Evolutionary conservation across 2,329 filamentous ascomycete species (phyloP), one percentile per base, ranked within the genome.

Genomic region (Hypoxylon sp.): DNA sequence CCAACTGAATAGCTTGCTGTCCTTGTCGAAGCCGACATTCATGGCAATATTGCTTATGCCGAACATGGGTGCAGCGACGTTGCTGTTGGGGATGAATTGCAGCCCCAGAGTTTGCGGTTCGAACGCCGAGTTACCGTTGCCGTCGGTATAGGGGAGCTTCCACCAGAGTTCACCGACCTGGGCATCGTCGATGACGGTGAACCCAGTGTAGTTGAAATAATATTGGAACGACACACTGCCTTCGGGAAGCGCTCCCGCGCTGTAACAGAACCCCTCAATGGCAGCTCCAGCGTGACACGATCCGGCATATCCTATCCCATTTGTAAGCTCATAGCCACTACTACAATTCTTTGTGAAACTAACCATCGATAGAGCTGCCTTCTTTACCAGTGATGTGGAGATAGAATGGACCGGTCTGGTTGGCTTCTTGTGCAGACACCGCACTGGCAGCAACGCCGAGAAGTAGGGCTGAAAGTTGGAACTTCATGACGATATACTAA

Each of bases 281-380:
- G 75, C 78, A 9, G 79, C 78, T 11, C 79, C 78, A 14, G 77
- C 63, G 45, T 79, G 78, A 70, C 79, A 81, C 5, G 77, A 74
- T 5, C 48, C 50, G 23, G 75, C 75, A 63, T 76, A 80, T 2
- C 76, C 75, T 77, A 30, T 38, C 17, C 23, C 5, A 5, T 4
- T 32, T 46, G 63, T 74, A 13, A 75, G 67, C 45, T 46, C 41
- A 38, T 6, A 28, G 14, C 23, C 9, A 32, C 23, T 53, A 2
- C 14, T 14, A 19, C 5, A 25, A 17, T 25, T 34, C 9, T n/a
- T 41, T 30, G 25, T 36, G 14, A 25, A 7, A 53, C 62, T 67
- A 55, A 72, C 77, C 79, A 62, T 79, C 67, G 17, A 79, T 65
- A 21, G 65, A 67, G 62, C 71, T 74, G 60, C 73, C 70, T 32